Base-by-base conservation (phyloP, 169 alveolate genomes). In the Eimeria acervulina region DNA sequence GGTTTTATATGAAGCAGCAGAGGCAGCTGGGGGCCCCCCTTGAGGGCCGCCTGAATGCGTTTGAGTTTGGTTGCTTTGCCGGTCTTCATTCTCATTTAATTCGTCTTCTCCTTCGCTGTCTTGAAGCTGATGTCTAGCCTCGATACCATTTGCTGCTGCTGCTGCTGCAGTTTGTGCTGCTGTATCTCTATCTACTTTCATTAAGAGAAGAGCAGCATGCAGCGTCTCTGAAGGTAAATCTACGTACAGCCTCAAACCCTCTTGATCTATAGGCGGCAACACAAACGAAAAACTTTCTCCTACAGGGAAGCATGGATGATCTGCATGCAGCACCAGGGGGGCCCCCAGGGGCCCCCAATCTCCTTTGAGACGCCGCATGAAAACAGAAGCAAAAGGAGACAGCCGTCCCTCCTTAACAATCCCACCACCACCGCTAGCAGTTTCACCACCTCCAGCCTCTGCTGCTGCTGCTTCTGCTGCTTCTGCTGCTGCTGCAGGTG, bases 1-100 rank as follows among this genome's bases (percentile, higher is more conserved):
- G n/a, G n/a, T n/a, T 44, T 0, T 17, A 42, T 44, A 21, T 85
- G 1, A 23, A 0, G 55, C 55, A 7, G 55, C 55, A 7, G n/a
- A n/a, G n/a, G n/a, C n/a, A n/a, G n/a, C n/a, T n/a, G n/a, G 80
- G 44, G 55, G 40, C 76, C 70, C 74, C 87, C 44, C 55, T 47
- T n/a, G n/a, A n/a, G n/a, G n/a, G n/a, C n/a, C n/a, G n/a, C n/a
- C n/a, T n/a, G n/a, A n/a, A n/a, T n/a, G n/a, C n/a, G n/a, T n/a
- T n/a, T n/a, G n/a, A n/a, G n/a, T n/a, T n/a, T n/a, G n/a, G n/a
- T n/a, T n/a, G n/a, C n/a, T n/a, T n/a, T n/a, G n/a, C n/a, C n/a
- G n/a, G n/a, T n/a, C n/a, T n/a, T n/a, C n/a, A n/a, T n/a, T n/a
- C n/a, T n/a, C n/a, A n/a, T n/a, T n/a, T n/a, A n/a, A n/a, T n/a